Evolutionary conservation across 2,329 filamentous ascomycete genomes (phyloP).

Genomic region (Neonectria hederae): DNA sequence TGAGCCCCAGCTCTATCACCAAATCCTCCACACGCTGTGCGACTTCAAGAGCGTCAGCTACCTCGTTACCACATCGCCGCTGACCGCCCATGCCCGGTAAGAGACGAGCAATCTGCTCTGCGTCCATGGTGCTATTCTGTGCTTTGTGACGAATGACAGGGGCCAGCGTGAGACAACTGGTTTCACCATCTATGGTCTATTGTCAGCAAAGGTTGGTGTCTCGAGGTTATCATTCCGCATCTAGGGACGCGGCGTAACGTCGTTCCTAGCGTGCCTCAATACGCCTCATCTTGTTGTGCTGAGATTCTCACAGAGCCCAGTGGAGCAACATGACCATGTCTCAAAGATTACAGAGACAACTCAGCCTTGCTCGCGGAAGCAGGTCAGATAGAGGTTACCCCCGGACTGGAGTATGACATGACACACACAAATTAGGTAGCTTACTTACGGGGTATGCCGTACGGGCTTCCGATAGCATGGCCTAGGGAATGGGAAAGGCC

Average conservation of each 20-base stretch:
- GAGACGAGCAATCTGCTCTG: conserved; percentile 29
- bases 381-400: background rate
- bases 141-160: conserved; percentile 25
- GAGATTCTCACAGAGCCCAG: conserved; percentile 23
- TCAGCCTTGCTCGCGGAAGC: conserved; percentile 28
- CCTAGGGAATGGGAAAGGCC: conserved; percentile 27
- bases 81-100: conserved; percentile 24
- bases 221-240: conserved; percentile 16
- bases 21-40: conserved; percentile 25
- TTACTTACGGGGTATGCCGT: conserved; percentile 34
- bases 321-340: conserved; percentile 12
- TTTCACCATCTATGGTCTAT: conserved; percentile 34
- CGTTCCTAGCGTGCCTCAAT: conserved; percentile 17
- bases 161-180: conserved; percentile 30
- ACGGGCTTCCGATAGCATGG: conserved; percentile 30
- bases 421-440: background rate
- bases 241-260: conserved; percentile 19
- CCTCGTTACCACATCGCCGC: background rate
- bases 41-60: conserved; percentile 25
- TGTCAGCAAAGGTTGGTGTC: conserved; percentile 25
- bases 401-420: background rate
- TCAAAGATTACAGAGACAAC: conserved; percentile 20
- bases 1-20: conserved; percentile 20
- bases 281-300: conserved; percentile 27
- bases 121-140: conserved; percentile 9